A percentile compares a stretch with the other conserved stretches of the same genome.
Evolutionary conservation across 2,329 filamentous ascomycete species (phyloP).

Genomic region (Coniochaeta hoffmannii): DNA sequence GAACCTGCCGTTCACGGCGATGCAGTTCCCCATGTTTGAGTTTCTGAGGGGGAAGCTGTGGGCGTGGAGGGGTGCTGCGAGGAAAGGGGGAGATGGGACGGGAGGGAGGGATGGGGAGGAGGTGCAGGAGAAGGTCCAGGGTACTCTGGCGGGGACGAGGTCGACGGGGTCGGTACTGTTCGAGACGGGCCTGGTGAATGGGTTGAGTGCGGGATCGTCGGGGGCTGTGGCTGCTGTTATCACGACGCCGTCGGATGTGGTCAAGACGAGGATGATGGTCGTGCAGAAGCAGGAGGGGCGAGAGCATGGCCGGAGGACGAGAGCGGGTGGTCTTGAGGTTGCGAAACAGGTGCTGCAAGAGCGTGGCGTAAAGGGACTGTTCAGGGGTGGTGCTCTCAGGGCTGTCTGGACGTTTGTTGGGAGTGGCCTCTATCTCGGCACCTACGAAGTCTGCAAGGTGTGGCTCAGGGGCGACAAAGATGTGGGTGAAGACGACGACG

Average conservation of each 20-base stretch:
- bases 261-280: slow-evolving; percentile 83
- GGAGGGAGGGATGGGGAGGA: slow-evolving; percentile 25
- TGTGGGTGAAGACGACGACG: slow-evolving; percentile 27
- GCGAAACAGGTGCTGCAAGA: slow-evolving; percentile 57
- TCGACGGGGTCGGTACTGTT: slow-evolving; percentile 28
- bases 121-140: slow-evolving; percentile 5
- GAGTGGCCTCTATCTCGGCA: slow-evolving; percentile 76
- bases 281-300: slow-evolving; percentile 16
- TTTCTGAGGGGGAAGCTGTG: slow-evolving; percentile 50
- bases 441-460: slow-evolving; percentile 73
- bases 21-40: slow-evolving; percentile 88
- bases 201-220: slow-evolving; percentile 63
- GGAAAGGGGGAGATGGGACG: slow-evolving; percentile 16
- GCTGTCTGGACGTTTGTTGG: slow-evolving; percentile 76
- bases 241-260: slow-evolving; percentile 85
- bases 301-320: slow-evolving; percentile 22
- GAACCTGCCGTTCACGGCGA: slow-evolving; percentile 79
- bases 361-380: slow-evolving; percentile 65
- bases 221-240: slow-evolving; percentile 69
- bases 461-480: slow-evolving; percentile 45
- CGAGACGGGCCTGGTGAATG: slow-evolving; percentile 66
- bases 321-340: slow-evolving; percentile 47
- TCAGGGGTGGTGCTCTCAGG: slow-evolving; percentile 67
- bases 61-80: slow-evolving; percentile 23
- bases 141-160: slow-evolving; percentile 10